Evolutionary conservation across 139 green algal genomes (phyloP).

Genomic region (Tetratostichococcus sp.): DNA sequence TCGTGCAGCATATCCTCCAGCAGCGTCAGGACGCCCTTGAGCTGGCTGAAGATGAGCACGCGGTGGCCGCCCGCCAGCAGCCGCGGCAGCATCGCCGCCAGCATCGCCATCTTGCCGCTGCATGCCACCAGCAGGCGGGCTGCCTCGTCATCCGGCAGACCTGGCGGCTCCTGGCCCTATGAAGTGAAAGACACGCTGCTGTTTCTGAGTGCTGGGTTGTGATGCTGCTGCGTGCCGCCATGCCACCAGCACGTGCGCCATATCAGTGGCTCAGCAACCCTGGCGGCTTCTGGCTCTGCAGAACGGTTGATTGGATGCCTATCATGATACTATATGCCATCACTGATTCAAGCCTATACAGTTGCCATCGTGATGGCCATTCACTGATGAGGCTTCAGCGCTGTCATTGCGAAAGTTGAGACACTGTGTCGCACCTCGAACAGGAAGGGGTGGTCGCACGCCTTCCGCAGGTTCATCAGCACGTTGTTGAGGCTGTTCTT

Average conservation of each 20-base stretch:
- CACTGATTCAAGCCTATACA: too few relatives aligned
- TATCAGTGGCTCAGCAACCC: too few relatives aligned
- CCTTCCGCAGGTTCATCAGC: slow-evolving; percentile 64
- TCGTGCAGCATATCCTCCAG: slow-evolving; percentile 70
- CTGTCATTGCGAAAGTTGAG: too few relatives aligned
- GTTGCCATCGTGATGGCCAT: too few relatives aligned
- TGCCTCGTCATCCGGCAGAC: slow-evolving; percentile 19
- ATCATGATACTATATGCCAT: too few relatives aligned
- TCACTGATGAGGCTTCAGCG: too few relatives aligned
- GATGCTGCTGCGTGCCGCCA: too few relatives aligned
- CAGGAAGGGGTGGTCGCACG: slow-evolving; percentile 62
- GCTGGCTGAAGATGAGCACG: slow-evolving; percentile 67
- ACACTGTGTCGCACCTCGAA: slow-evolving; percentile 6
- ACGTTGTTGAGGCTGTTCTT: slow-evolving; percentile 39
- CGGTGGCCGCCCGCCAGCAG: slow-evolving; percentile 53
- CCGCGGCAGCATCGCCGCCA: slow-evolving; percentile 55
- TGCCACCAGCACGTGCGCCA: too few relatives aligned
- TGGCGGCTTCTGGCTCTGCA: too few relatives aligned
- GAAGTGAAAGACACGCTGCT: too few relatives aligned
- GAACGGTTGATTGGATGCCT: too few relatives aligned
- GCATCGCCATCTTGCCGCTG: slow-evolving; percentile 57
- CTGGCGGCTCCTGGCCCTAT: background rate
- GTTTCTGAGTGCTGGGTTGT: too few relatives aligned
- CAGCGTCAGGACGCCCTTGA: slow-evolving; percentile 47
- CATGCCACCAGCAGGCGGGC: slow-evolving; percentile 24